These are phyloP conservation scores for Groenewaldozyma sp. DNA, from an alignment of 1,139 yeast species.

Conservation along the genomic window DNA sequence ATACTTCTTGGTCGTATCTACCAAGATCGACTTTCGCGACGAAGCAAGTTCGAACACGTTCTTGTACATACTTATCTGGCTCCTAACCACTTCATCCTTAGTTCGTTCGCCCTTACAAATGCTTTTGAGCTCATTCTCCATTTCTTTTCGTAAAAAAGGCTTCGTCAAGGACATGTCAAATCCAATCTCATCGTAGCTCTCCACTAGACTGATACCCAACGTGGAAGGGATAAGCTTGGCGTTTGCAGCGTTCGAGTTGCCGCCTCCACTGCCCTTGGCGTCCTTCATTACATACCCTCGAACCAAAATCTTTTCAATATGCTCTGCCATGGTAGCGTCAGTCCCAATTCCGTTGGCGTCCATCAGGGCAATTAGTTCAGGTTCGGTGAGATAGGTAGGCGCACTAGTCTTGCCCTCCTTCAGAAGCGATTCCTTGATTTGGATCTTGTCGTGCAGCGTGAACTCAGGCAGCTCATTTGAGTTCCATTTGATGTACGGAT, in stretches of 20 bases:
- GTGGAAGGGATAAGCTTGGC: constrained; percentile 58
- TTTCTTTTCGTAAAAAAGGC: constrained; percentile 72
- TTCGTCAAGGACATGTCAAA: constrained; percentile 70
- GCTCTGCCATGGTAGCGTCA: constrained; percentile 98
- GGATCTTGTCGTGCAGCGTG: constrained; percentile 45
- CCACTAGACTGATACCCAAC: constrained; percentile 79
- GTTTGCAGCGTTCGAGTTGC: constrained; percentile 5
- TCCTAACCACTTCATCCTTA: constrained; percentile 46
- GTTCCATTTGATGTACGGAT: constrained; percentile 73
- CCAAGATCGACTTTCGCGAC: constrained; percentile 18
- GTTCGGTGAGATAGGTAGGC: constrained; percentile 79
- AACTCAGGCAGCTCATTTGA: constrained; percentile 59
- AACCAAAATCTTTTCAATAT: constrained; percentile 66
- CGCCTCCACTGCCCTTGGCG: constrained; percentile 6
- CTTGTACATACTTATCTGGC: constrained; percentile 51
- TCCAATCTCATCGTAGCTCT: constrained; percentile 76
- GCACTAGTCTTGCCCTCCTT: constrained; percentile 70
- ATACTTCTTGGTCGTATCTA: constrained; percentile 10
- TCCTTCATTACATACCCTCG: constrained; percentile 57
- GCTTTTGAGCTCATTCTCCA: constrained; percentile 58
- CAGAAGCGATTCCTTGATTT: constrained; percentile 46
- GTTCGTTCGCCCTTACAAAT: constrained; percentile 58
- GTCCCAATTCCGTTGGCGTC: constrained; percentile 97
- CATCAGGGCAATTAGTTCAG: constrained; percentile 88
- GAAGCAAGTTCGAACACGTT: constrained; percentile 33